A percentile compares a stretch with the other conserved stretches of the same genome.
Evolutionary conservation across 2,329 filamentous ascomycete species (phyloP).

Genomic region (Scedosporium minutisporum): DNA sequence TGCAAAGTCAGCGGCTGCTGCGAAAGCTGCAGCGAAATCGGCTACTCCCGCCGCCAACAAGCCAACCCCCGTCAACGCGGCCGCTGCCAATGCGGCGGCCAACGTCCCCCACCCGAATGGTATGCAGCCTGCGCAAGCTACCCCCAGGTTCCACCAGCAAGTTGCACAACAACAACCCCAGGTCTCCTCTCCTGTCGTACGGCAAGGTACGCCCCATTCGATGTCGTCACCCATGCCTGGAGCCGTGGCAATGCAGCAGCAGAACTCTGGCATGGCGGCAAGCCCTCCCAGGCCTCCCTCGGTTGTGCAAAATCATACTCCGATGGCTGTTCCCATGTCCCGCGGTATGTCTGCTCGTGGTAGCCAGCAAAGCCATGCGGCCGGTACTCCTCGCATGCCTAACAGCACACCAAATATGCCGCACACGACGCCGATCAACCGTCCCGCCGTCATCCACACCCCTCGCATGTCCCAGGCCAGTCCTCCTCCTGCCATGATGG

Average conservation of each 20-base stretch:
- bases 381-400: slow-evolving; percentile 53
- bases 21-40: slow-evolving; percentile 14
- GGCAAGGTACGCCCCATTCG: slow-evolving; percentile 54
- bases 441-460: slow-evolving; percentile 42
- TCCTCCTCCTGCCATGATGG: slow-evolving; percentile 50
- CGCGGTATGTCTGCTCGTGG: slow-evolving; percentile 54
- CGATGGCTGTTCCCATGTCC: slow-evolving; percentile 50
- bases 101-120: slow-evolving; percentile 21
- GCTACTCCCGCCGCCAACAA: slow-evolving; percentile 17
- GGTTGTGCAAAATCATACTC: slow-evolving; percentile 48
- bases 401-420: slow-evolving; percentile 51
- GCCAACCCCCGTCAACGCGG: slow-evolving; percentile 5
- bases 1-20: slow-evolving; percentile 14
- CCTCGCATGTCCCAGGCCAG: slow-evolving; percentile 55
- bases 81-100: slow-evolving; percentile 6
- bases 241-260: slow-evolving; percentile 53
- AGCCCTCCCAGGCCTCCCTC: slow-evolving; percentile 60
- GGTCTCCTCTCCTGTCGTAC: slow-evolving; percentile 57
- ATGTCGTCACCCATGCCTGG: slow-evolving; percentile 58
- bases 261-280: slow-evolving; percentile 57
- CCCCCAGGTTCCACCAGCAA: slow-evolving; percentile 40
- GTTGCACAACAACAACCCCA: slow-evolving; percentile 45
- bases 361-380: slow-evolving; percentile 57
- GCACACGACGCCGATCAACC: slow-evolving; percentile 48
- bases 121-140: slow-evolving; percentile 19